These are phyloP conservation scores for Xerocomellus amylosporus DNA, from an alignment of 768 basidiomycete genomes.

Conservation along the genomic window DNA sequence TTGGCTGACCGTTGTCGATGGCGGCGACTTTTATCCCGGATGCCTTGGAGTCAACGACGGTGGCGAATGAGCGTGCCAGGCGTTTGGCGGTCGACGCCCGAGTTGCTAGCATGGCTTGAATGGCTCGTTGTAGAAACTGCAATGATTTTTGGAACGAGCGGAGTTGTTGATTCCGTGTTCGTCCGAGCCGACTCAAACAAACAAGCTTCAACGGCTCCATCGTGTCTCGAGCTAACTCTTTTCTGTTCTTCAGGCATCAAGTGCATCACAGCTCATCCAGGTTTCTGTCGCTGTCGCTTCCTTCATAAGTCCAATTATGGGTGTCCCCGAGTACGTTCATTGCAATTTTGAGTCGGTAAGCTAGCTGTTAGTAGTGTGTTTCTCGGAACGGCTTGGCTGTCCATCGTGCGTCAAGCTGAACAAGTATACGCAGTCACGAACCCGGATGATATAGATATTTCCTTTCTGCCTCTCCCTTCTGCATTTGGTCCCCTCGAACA, in stretches of 20 bases:
- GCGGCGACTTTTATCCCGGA: slow-evolving; percentile 85
- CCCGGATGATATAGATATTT: slow-evolving; percentile 26
- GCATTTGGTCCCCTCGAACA: too few relatives aligned
- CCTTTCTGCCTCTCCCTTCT: background rate
- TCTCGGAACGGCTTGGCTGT: too few relatives aligned
- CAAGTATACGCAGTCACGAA: too few relatives aligned
- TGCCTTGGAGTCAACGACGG: slow-evolving; percentile 61
- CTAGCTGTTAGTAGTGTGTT: too few relatives aligned
- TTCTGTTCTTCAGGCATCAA: too few relatives aligned
- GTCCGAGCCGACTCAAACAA: slow-evolving; percentile 13
- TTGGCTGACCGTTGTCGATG: slow-evolving; percentile 78
- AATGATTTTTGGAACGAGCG: slow-evolving; percentile 20
- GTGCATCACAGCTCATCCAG: too few relatives aligned
- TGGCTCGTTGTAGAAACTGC: background rate
- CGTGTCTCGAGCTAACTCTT: too few relatives aligned
- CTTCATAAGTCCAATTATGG: too few relatives aligned
- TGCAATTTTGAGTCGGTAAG: too few relatives aligned
- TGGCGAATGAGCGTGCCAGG: slow-evolving; percentile 73
- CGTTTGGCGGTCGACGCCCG: slow-evolving; percentile 60
- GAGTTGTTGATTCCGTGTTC: slow-evolving; percentile 33
- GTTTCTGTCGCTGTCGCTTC: too few relatives aligned
- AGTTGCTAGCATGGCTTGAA: slow-evolving; percentile 53
- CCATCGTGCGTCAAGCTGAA: too few relatives aligned
- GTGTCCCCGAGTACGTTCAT: background rate
- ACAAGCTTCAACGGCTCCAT: too few relatives aligned